phyloP scores from a whole-genome alignment of 495 filamentous ascomycete genomes.

The Neurospora sp. region DNA sequence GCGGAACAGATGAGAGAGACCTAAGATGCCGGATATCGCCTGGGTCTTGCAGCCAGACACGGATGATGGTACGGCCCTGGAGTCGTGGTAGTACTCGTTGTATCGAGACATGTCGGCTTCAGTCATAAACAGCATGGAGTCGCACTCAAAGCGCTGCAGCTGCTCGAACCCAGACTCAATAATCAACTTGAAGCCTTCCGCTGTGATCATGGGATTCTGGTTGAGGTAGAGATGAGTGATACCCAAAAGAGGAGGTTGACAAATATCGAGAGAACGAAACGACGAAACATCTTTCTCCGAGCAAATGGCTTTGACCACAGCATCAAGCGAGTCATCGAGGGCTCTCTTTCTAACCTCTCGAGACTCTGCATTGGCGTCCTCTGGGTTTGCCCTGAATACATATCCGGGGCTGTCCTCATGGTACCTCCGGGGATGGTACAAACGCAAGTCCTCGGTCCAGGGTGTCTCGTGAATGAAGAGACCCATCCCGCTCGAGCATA shows the following conservation, averaged over 20 bases:
- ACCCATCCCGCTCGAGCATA: background rate
- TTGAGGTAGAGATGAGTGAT: slow-evolving; percentile 36
- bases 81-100: background rate
- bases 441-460: background rate
- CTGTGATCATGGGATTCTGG: slow-evolving; percentile 23
- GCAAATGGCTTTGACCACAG: background rate
- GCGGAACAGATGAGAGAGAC: slow-evolving; percentile 32
- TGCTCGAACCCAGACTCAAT: slow-evolving; percentile 19
- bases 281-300: background rate
- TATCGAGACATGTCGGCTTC: background rate
- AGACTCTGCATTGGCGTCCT: background rate
- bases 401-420: background rate
- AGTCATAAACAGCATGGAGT: slow-evolving; percentile 10
- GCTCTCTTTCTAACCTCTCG: background rate
- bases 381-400: background rate
- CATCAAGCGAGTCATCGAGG: background rate
- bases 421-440: background rate
- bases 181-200: slow-evolving; percentile 23
- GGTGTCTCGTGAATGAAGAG: background rate
- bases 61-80: background rate
- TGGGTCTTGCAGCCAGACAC: background rate
- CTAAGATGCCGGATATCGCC: slow-evolving; percentile 23
- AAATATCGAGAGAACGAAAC: slow-evolving; percentile 5
- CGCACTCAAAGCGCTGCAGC: slow-evolving; percentile 36
- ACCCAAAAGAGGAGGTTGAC: slow-evolving; percentile 9